Evolutionary conservation across 192 early-diverging fungal genomes (phyloP).

Genomic region (Umbelopsis sp.): DNA sequence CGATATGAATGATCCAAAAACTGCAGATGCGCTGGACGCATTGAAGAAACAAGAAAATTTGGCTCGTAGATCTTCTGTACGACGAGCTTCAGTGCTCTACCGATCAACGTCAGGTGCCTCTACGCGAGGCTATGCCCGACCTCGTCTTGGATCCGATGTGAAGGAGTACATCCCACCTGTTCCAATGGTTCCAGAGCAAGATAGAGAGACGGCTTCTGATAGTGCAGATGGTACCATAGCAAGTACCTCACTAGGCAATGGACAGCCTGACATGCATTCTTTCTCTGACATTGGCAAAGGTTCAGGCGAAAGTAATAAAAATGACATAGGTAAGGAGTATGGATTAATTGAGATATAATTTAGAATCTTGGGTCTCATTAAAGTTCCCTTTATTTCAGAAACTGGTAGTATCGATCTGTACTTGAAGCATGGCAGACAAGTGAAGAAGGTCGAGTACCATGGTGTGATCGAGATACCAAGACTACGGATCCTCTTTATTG

Average conservation of each 20-base stretch:
- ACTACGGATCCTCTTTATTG: constrained; percentile 64
- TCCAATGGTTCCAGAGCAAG: background rate
- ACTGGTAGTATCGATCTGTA: constrained; percentile 35
- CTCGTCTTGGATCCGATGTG: background rate
- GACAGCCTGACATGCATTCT: background rate
- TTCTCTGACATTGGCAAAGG: background rate
- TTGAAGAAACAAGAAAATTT: constrained; percentile 42
- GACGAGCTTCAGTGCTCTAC: constrained; percentile 21
- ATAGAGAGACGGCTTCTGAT: background rate
- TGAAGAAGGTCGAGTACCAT: constrained; percentile 52
- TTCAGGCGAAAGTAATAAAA: background rate
- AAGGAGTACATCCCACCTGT: background rate
- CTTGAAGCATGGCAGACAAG: constrained; percentile 58
- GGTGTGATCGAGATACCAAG: constrained; percentile 46
- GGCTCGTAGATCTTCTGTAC: constrained; percentile 37
- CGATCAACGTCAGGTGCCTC: background rate
- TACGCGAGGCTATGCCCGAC: background rate
- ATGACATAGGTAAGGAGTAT: background rate
- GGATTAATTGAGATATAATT: background rate
- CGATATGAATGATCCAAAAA: constrained; percentile 39
- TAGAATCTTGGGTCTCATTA: no score
- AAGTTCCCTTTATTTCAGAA: no score
- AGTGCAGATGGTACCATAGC: background rate
- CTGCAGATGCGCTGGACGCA: constrained; percentile 36
- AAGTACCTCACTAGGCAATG: background rate